Conservation (phyloP, 257 asterid genomes). For the Mitragyna speciosa region DNA sequence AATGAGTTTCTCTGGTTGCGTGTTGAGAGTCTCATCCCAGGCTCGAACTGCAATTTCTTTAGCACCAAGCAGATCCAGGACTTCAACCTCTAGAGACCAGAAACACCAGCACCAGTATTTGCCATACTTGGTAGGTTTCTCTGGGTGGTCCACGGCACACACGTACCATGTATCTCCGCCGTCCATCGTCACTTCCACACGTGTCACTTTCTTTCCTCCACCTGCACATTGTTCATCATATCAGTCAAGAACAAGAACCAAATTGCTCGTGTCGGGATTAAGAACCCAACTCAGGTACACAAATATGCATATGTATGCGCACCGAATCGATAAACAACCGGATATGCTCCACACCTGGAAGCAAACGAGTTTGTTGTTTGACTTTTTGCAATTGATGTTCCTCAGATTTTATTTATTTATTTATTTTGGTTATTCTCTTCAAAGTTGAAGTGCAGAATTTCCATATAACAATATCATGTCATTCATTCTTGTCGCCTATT, state of each 20-base stretch:
- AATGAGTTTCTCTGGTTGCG: slow-evolving; percentile 87
- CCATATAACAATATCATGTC: too few relatives aligned
- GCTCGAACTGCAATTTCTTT: slow-evolving; percentile 93
- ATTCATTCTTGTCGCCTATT: too few relatives aligned
- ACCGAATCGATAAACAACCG: too few relatives aligned
- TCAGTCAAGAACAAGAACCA: neutral
- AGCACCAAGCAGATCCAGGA: slow-evolving; percentile 67
- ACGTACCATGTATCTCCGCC: slow-evolving; percentile 87
- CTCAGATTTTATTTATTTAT: too few relatives aligned
- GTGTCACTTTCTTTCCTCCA: slow-evolving; percentile 88
- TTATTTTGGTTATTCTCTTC: too few relatives aligned
- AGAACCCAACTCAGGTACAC: too few relatives aligned
- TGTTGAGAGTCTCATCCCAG: slow-evolving; percentile 86
- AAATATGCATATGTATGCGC: too few relatives aligned
- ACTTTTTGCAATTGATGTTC: too few relatives aligned
- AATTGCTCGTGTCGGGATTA: too few relatives aligned
- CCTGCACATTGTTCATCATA: slow-evolving; percentile 38
- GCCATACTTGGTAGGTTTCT: slow-evolving; percentile 74
- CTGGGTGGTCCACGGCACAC: slow-evolving; percentile 59
- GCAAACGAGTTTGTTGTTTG: neutral
- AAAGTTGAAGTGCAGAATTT: too few relatives aligned
- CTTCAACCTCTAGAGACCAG: slow-evolving; percentile 89
- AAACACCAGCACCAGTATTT: slow-evolving; percentile 98
- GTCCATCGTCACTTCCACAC: slow-evolving; percentile 87
- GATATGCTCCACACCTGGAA: too few relatives aligned